These are phyloP conservation scores for Solanum clarkiae DNA, from an alignment of 257 asterid species.

Conservation along the genomic window DNA sequence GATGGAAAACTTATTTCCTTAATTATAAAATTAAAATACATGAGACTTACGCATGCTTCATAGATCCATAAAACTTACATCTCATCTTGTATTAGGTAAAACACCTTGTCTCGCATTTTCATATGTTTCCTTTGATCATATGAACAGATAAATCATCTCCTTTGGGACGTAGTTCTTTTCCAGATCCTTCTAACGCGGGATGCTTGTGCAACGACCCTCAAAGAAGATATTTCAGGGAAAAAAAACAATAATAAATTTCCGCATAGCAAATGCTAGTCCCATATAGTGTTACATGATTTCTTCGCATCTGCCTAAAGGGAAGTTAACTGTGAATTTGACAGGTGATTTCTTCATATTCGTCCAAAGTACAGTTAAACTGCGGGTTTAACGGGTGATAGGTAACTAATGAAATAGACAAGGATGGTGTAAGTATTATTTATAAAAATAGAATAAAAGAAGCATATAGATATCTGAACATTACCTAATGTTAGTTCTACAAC, in stretches of 20 bases:
- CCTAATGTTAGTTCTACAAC: background rate
- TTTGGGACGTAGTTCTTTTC: background rate
- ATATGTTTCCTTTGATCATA: too few species aligned
- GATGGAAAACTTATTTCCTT: too few species aligned
- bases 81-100: too few species aligned
- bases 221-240: background rate
- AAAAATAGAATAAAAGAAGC: too few species aligned
- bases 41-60: too few species aligned
- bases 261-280: background rate
- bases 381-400: background rate
- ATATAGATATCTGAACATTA: background rate
- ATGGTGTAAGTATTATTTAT: background rate
- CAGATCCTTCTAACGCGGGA: background rate
- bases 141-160: too few species aligned
- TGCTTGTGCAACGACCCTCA: background rate
- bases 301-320: background rate
- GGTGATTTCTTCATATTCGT: too few species aligned
- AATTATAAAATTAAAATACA: too few species aligned
- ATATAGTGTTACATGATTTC: background rate
- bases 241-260: background rate
- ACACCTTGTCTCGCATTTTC: too few species aligned
- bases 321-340: too few species aligned
- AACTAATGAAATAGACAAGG: background rate
- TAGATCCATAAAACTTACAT: too few species aligned
- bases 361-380: background rate